Base-by-base conservation (phyloP, 1,139 yeast genomes). In the Saccharomycopsis crataegensis region DNA sequence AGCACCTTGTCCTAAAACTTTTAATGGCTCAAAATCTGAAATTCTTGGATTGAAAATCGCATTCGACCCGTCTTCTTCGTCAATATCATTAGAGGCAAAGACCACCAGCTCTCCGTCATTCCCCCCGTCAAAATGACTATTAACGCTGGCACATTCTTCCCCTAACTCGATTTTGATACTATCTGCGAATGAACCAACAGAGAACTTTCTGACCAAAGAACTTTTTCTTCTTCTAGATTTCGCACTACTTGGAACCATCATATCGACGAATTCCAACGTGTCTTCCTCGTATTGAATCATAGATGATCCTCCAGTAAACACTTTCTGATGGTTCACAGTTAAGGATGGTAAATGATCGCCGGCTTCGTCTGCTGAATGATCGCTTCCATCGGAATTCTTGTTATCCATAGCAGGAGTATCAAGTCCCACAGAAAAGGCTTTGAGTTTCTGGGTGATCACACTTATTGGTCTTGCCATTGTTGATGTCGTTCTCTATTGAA, bases 1-100 rank as follows among this genome's bases (percentile, higher is more conserved):
- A 1, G 96, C 90, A 2, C 97, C 97, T 59, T 83, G 80, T 0
- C 97, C 97, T n/a, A 90, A 72, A 0, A 89, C 94, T 66, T 82
- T 85, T 9, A 90, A 69, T 1, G 87, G 86, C 59, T 79, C 83
- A 62, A 90, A 90, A 65, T 90, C 96, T 1, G 73, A 62, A 1
- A 80, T 73, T 59, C 64, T 70, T 59, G 61, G 69, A 31, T 44
- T 40, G 43, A 46, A 49, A n/a, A 53, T 34, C n/a, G 54, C 41
- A 22, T 48, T 49, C 12, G 33, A 17, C 6, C n/a, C 31, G 28
- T 34, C 43, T 6, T 31, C 40, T 11, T n/a, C n/a, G 3, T 36
- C 40, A 36, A 36, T n/a, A 12, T 40, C 43, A 12, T 17, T 40
- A 14, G 45, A 17, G n/a, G 7, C 41, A 37, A n/a, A n/a, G 22